A percentile compares a stretch with the other conserved stretches of the same genome.
Conservation (phyloP, 352 stramenopile species). For the Phytophthora constricta region DNA sequence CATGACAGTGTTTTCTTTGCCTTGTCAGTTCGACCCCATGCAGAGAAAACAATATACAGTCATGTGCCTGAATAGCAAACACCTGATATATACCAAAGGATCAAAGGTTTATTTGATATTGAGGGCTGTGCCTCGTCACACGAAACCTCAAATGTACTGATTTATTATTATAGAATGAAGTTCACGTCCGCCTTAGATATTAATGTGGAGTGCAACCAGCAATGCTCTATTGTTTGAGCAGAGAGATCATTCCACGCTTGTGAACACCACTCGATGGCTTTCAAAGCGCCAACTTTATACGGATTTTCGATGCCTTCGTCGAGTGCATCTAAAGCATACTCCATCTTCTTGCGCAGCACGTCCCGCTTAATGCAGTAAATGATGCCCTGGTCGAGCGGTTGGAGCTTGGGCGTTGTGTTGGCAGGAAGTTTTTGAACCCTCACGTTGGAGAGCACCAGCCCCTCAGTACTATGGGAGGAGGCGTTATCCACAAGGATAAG, state of each 20-base stretch:
- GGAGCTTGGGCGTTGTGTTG: neutral
- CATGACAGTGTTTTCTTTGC: neutral
- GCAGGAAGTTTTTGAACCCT: neutral
- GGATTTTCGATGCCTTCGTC: neutral
- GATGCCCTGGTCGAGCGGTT: constrained; percentile 1
- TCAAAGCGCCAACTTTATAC: neutral
- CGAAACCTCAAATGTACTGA: no score
- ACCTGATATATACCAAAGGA: no score
- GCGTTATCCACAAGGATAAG: neutral
- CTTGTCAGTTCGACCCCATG: neutral
- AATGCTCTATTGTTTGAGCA: no score
- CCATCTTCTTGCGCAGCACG: neutral
- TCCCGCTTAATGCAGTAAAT: neutral
- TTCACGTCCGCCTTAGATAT: no score
- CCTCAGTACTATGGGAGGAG: neutral
- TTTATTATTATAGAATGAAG: no score
- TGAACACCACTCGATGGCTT: neutral
- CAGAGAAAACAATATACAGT: neutral
- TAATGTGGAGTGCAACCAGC: no score
- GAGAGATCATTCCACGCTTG: neutral
- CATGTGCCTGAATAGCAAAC: no score
- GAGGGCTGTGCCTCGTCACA: no score
- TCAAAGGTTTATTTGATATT: no score
- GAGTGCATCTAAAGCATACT: neutral
- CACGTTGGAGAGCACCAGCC: neutral